These are phyloP conservation scores for Alisma plantagoaquatica DNA, from an alignment of 106 monocot species.

Conservation along the genomic window DNA sequence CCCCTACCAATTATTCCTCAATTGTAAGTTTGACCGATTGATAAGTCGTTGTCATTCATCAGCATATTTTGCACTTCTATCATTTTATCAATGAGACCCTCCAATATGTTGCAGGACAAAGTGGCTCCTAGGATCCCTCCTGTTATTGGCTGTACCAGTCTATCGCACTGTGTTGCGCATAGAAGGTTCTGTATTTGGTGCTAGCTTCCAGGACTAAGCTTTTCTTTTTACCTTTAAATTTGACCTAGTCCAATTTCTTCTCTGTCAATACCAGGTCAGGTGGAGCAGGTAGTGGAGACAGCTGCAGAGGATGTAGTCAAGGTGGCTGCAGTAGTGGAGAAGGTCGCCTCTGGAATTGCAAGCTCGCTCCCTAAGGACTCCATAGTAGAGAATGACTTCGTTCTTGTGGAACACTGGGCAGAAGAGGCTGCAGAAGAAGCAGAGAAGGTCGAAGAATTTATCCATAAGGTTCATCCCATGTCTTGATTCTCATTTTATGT, in stretches of 20 bases:
- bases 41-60: not conserved
- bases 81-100: not conserved
- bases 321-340: conserved; percentile 3
- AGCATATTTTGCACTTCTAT: not conserved
- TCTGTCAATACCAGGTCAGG: conserved; percentile 1
- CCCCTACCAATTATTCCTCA: conserved; percentile 1
- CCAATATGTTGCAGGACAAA: not conserved
- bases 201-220: not conserved
- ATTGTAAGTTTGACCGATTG: too few species aligned
- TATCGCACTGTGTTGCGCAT: conserved; percentile 1
- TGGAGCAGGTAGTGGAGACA: not conserved
- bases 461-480: conserved; percentile 9
- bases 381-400: conserved; percentile 15
- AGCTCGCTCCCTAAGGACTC: conserved; percentile 6
- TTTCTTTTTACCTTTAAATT: not conserved
- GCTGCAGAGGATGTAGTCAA: conserved; percentile 11
- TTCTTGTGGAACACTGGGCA: conserved; percentile 4
- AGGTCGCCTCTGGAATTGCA: conserved; percentile 7
- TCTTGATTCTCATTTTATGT: too few species aligned
- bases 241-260: not conserved
- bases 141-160: conserved; percentile 2
- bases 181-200: conserved; percentile 1
- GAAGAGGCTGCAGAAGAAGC: conserved; percentile 9
- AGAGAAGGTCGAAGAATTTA: conserved; percentile 6
- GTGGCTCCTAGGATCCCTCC: conserved; percentile 5